Conservation (phyloP, 164 flowering plant genomes). For the Pachysandra terminalis region DNA sequence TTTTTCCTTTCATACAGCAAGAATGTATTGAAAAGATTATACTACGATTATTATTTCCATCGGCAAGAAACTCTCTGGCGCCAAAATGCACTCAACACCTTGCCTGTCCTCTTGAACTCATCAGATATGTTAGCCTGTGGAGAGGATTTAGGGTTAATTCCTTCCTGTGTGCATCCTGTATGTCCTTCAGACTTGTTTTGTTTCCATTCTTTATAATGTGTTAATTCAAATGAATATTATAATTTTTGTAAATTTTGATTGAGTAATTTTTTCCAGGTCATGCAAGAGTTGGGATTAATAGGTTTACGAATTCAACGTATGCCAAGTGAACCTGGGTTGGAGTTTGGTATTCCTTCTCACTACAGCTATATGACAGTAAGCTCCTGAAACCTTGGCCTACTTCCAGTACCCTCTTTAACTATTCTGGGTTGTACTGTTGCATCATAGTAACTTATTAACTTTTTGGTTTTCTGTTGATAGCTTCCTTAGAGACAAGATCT, state of each 20-base stretch:
- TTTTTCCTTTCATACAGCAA: conserved; percentile 47
- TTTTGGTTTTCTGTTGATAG: background rate
- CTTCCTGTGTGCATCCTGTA: conserved; percentile 97
- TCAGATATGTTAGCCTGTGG: conserved; percentile 98
- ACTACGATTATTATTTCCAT: conserved; percentile 88
- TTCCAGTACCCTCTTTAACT: background rate
- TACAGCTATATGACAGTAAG: conserved; percentile 94
- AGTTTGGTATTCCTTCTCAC: conserved; percentile 94
- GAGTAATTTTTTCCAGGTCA: conserved; percentile 51
- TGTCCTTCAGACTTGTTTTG: conserved; percentile 15
- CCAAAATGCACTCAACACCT: conserved; percentile 86
- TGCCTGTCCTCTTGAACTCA: conserved; percentile 90
- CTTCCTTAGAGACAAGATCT: background rate
- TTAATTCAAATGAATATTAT: background rate
- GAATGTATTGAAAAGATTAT: conserved; percentile 77
- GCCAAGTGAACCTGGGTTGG: conserved; percentile 84
- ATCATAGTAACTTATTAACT: too few species aligned
- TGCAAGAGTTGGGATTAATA: conserved; percentile 93
- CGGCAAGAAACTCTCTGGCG: conserved; percentile 95
- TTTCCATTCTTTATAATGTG: background rate
- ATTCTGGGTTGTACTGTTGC: background rate
- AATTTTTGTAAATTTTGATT: conserved; percentile 7
- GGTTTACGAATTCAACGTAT: conserved; percentile 98
- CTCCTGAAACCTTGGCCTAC: background rate
- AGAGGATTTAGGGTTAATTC: conserved; percentile 96